Evolutionary conservation across 495 filamentous ascomycete genomes (phyloP), one percentile per base, ranked within the genome.

Genomic region (Lasiosphaeriaceae sp.): DNA sequence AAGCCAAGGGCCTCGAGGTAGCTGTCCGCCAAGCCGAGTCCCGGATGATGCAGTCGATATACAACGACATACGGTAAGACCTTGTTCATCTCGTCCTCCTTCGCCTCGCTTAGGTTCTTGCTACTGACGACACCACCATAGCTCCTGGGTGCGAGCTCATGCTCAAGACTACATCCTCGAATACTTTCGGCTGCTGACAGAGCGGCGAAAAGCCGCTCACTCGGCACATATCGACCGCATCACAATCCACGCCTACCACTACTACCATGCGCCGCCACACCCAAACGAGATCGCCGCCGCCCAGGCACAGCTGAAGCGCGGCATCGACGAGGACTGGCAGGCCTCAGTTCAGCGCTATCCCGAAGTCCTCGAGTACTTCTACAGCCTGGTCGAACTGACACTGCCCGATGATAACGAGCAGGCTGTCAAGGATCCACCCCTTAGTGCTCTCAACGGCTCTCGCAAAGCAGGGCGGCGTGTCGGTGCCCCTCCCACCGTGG

Each of bases 271-370:
- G 1, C 74, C 73, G 21, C 81, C 81, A 37, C 80, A 83, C 54
- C 81, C 80, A 12, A 77, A 70, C 60, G 77, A 88, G 65, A 75
- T 89, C 29, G 70, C 76, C 21, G 76, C 77, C 29, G 84, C 83
- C 22, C 77, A 87, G 60, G 73, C 75, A 8, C 73, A 77, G 58
- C 77, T 88, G 52, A 86, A 87, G 67, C 74, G 80, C 37, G 87
- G 84, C 59, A 85, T 89, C 66, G 86, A 89, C 64, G 85, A 86
- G 35, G 87, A 90, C 72, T 90, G 87, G 87, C 77, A 81, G 60
- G 74, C 78, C 8, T 83, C 79, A 26, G 86, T 89, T 35, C 82
- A 88, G 52, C 75, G 81, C 50, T 90, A 90, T 59, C 87, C 87
- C 4, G 84, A 89, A 62, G 85, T 90, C 23, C 74, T 90, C 39